A percentile compares a stretch with the other conserved stretches of the same genome.
Evolutionary conservation across 129 eudicot species (phyloP).

Genomic region (Erigeron canadensis): DNA sequence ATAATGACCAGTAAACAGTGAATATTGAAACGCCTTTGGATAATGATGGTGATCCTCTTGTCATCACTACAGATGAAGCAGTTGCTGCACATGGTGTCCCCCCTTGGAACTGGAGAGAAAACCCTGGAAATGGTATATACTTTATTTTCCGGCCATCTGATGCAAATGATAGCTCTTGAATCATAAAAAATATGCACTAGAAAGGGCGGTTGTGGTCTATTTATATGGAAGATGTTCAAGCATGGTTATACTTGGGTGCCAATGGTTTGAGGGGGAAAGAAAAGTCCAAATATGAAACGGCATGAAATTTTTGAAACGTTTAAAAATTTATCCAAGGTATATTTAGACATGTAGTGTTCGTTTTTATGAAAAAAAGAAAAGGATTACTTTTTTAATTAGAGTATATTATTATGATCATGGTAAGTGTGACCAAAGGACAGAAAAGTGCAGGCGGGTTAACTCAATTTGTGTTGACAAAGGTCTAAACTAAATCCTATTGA

Average conservation of each 20-base stretch:
- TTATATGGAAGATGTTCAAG: neutral
- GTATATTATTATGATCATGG: no score
- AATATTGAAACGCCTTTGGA: conserved; percentile 54
- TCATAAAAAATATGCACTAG: neutral
- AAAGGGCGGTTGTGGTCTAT: neutral
- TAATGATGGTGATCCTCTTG: conserved; percentile 53
- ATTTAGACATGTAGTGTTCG: no score
- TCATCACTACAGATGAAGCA: conserved; percentile 48
- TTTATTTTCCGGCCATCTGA: neutral
- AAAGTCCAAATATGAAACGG: no score
- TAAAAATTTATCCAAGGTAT: no score
- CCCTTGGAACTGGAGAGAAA: conserved; percentile 63
- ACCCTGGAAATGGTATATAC: conserved; percentile 44
- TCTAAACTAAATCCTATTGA: no score
- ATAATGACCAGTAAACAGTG: conserved; percentile 44
- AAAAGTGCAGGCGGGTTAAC: no score
- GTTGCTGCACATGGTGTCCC: conserved; percentile 51
- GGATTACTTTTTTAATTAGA: no score
- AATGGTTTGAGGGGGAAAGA: neutral
- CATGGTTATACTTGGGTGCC: neutral
- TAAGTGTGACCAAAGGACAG: no score
- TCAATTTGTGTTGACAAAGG: no score
- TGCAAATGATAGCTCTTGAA: no score
- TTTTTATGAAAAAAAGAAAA: no score
- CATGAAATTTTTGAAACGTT: no score